phyloP scores from a whole-genome alignment of 2,329 filamentous ascomycete species.

The Fusarium falciforme region DNA sequence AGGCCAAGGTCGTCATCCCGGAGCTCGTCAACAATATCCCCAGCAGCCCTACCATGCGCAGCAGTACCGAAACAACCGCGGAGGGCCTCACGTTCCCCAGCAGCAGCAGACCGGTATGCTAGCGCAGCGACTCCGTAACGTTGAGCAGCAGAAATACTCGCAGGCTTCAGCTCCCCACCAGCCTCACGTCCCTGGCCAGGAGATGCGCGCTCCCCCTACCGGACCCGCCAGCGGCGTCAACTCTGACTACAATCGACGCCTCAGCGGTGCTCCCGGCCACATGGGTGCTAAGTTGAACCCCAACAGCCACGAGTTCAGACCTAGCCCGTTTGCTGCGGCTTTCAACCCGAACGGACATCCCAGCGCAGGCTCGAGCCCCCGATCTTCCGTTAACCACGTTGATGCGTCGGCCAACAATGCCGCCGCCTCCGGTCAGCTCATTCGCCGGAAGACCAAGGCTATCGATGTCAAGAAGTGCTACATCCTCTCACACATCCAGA shows the following conservation, averaged over 20 bases:
- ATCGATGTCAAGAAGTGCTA: conserved; percentile 77
- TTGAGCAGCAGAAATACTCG: conserved; percentile 64
- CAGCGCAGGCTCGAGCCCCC: conserved; percentile 80
- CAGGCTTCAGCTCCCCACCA: conserved; percentile 56
- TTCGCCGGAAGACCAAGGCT: conserved; percentile 78
- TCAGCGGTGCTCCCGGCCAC: conserved; percentile 63
- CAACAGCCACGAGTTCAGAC: conserved; percentile 83
- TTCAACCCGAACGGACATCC: conserved; percentile 79
- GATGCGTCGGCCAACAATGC: conserved; percentile 44
- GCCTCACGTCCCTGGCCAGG: conserved; percentile 66
- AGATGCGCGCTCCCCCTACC: conserved; percentile 78
- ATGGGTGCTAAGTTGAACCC: conserved; percentile 71
- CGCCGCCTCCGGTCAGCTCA: conserved; percentile 57
- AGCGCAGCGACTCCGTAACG: conserved; percentile 62
- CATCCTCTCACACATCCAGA: conserved; percentile 66
- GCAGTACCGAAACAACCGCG: conserved; percentile 61
- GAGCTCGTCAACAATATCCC: conserved; percentile 61
- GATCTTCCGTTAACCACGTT: conserved; percentile 66
- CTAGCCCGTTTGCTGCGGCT: conserved; percentile 80
- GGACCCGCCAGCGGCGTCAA: conserved; percentile 73
- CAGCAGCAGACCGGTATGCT: conserved; percentile 59
- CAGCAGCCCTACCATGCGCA: conserved; percentile 60
- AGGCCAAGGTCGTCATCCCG: conserved; percentile 57
- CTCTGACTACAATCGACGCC: conserved; percentile 63
- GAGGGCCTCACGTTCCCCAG: conserved; percentile 53